These are phyloP conservation scores for Trichoderma atroviride DNA, from an alignment of 2,329 filamentous ascomycete species.

Conservation along the genomic window DNA sequence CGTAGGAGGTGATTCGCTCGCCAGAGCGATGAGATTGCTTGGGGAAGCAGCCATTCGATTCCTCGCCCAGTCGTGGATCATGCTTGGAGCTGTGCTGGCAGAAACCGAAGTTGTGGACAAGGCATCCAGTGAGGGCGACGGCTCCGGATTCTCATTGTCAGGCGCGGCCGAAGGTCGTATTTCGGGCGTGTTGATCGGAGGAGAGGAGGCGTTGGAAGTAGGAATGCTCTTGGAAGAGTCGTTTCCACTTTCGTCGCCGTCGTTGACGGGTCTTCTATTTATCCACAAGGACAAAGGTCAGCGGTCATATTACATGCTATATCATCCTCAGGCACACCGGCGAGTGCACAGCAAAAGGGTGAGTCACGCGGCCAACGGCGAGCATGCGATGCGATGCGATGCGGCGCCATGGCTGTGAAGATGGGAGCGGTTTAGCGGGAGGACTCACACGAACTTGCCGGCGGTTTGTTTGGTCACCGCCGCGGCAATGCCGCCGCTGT, in stretches of 20 bases:
- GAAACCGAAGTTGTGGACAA: constrained; percentile 54
- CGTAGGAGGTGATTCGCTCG: constrained; percentile 56
- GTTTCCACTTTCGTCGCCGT: constrained; percentile 39
- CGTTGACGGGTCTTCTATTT: constrained; percentile 28
- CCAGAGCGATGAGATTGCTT: constrained; percentile 55
- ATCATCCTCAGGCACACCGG: background rate
- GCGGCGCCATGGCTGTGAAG: constrained; percentile 18
- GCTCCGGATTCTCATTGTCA: constrained; percentile 47
- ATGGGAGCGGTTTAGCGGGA: constrained; percentile 6
- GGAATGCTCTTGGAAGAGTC: constrained; percentile 43
- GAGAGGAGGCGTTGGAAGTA: constrained; percentile 49
- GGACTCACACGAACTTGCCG: constrained; percentile 55
- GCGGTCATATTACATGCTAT: constrained; percentile 1
- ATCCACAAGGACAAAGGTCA: constrained; percentile 33
- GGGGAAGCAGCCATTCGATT: constrained; percentile 53
- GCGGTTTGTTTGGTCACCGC: constrained; percentile 57
- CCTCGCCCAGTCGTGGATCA: constrained; percentile 51
- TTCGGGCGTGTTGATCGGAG: constrained; percentile 50
- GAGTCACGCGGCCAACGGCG: constrained; percentile 37
- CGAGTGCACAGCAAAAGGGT: constrained; percentile 16
- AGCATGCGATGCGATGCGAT: constrained; percentile 24
- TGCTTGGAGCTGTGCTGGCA: constrained; percentile 51
- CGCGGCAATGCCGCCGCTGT: constrained; percentile 55
- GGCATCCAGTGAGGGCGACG: constrained; percentile 53
- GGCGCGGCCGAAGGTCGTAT: constrained; percentile 46